Evolutionary conservation across 306 rosid genomes (phyloP), one percentile per base, ranked within the genome.

Genomic region (Morella rubra): DNA sequence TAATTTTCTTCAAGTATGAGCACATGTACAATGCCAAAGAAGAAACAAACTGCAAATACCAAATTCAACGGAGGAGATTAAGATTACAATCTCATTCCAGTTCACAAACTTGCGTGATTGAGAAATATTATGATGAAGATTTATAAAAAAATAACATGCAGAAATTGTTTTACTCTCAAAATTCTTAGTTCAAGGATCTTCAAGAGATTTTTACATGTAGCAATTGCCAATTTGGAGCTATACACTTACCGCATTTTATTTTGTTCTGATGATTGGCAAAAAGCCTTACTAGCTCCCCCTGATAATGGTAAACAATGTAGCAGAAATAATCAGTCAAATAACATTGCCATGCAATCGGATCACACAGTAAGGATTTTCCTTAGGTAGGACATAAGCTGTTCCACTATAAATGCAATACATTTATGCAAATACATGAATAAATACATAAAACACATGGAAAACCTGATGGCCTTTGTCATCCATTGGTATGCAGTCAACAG

Each of bases 401-500:
- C 56, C 64, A 42, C 71, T 44, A 73, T 67, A 45, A 16, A 52
- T 64, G 55, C 70, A 51, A 45, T 18, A 65, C 42, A 73, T 37
- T 37, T 61, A 44, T 55, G 50, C 6, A 52, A 32, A 73, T 42
- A 73, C 44, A 47, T 71, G 66, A 41, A 53, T 52, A 64, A 70
- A 69, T 5, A 44, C 13, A 14, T 49, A 49, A 81, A 59, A n/a
- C 49, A 75, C 71, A 50, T 64, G 71, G 77, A 84, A 82, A 82
- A 95, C 98, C 98, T 95, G 98, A 64, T 61, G 90, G 86, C 97
- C 98, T 79, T 84, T 80, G 44, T 92, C 98, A 79, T 95, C 92
- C 96, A 95, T 95, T 56, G 98, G 98, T 84, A 95, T 95, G 86
- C 98, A 95, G 85, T 95, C 98, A 62, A 95, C 97, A 46, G 97